Base-by-base conservation (phyloP, 345 rosid species). In the Gossypium sturtianum region DNA sequence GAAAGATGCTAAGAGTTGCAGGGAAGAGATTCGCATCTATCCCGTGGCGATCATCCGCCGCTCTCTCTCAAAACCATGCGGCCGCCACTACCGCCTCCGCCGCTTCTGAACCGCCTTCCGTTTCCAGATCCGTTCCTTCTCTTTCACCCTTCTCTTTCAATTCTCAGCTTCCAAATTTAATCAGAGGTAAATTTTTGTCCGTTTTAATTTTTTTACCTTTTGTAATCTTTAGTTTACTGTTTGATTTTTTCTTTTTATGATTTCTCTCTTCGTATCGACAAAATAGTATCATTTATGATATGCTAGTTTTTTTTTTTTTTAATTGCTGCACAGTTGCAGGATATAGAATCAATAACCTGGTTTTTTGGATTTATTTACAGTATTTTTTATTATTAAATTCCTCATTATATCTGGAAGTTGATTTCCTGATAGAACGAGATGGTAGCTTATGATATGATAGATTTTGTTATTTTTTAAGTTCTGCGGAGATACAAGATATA, bases 21-120 rank as follows among this genome's bases (percentile, higher is more conserved):
- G 93, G 90, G 81, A 90, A 87, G 87, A 91, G 93, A 80, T 79
- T 91, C 77, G 80, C 89, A 2, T 86, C 90, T 75, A 73, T 81
- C 13, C 53, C 82, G 13, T 82, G 87, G 88, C 83, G 82, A 79
- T 76, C 84, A 71, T 83, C 88, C 57, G 74, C 83, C 70, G 75
- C 82, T 66, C 49, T 84, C 57, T 76, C 84, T 22, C 76, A 77
- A 23, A 72, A 64, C 71, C 80, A 74, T 74, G 41, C 41, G 0
- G 41, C 41, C 0, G 7, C 7, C 41, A 34, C 41, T 2, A 10
- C 65, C 43, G 63, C 48, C 66, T 49, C 66, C 70, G 68, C 25
- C 22, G 66, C 11, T 44, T 60, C 68, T 23, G 79, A 67, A 23
- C 77, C 82, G 19, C 19, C 83, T 44, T 53, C 77, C 66, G 9